Conservation (phyloP, 192 early-diverging fungal genomes). For the Rhizoclosmatium sp. region DNA sequence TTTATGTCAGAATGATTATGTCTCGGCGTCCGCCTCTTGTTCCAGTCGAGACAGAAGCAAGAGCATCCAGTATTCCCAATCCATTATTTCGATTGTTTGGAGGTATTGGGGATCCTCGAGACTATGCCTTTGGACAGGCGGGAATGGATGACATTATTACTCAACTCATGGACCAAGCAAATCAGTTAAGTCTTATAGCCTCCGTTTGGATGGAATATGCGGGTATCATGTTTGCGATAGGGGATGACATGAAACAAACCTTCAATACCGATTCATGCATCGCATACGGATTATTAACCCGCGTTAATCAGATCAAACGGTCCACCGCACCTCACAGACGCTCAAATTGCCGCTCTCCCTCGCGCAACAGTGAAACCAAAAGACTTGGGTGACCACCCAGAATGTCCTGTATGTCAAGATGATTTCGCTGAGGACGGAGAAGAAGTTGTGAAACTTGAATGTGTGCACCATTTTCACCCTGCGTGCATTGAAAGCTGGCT, state of each 20-base stretch:
- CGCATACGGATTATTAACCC: not conserved
- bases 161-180: constrained; percentile 61
- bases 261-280: not conserved
- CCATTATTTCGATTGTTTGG: constrained; percentile 34
- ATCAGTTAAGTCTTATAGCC: not conserved
- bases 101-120: constrained; percentile 47
- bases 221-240: too few relatives aligned
- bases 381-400: constrained; percentile 71
- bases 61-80: not conserved
- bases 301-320: constrained; percentile 52
- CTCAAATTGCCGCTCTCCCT: constrained; percentile 73
- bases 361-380: constrained; percentile 55
- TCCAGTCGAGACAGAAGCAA: not conserved
- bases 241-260: not conserved
- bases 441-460: constrained; percentile 74
- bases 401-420: constrained; percentile 92
- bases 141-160: constrained; percentile 91
- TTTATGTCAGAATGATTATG: not conserved
- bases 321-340: constrained; percentile 84
- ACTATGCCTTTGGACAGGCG: constrained; percentile 86
- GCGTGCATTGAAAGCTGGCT: constrained; percentile 93
- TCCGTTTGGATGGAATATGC: not conserved
- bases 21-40: not conserved
- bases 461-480: constrained; percentile 89
- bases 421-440: constrained; percentile 74